Evolutionary conservation across 306 rosid species (phyloP), one percentile per base, ranked within the genome.

Genomic region (Quercus alba): DNA sequence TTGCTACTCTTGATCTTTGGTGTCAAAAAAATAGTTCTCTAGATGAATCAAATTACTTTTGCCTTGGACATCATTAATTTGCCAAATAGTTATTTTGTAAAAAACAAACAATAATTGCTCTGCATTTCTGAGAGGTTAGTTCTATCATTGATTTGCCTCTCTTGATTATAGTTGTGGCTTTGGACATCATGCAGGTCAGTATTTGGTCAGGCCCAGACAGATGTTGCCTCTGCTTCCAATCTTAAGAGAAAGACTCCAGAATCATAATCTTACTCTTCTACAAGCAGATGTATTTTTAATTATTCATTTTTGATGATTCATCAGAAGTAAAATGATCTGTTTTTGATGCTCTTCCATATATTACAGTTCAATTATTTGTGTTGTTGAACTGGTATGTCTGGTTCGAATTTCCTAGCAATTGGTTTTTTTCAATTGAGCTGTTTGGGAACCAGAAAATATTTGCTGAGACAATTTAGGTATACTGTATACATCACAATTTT

Each of bases 121-220:
- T 3, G 17, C 26, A 5, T 18, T 67, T 67, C 4, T 67, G 41
- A 30, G 10, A 64, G 17, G 1, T 38, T 18, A 71, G 28, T 78
- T 66, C 17, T 67, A 4, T 67, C 15, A 19, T 35, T n/a, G 38
- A 20, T 79, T 81, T 66, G 28, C 38, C 52, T 75, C 14, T 33
- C 67, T 18, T 81, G 62, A 67, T 74, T 56, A 41, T 73, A 3
- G 62, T 78, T 72, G 80, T 55, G 79, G 41, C 71, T 80, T 51
- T 77, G 61, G 73, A 44, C 67, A 51, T 79, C 70, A 49, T 85
- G 77, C 90, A 95, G 99, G 84, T 93, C 96, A 59, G 89, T 83
- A 67, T 95, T 93, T 90, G 97, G 98, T 76, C 93, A 86, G 83
- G 75, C 89, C 75, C 91, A 84, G 74, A 28, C 83, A 68, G 90